phyloP scores from a whole-genome alignment of 148 eudicot genomes.

The Nepenthes gracilis region DNA sequence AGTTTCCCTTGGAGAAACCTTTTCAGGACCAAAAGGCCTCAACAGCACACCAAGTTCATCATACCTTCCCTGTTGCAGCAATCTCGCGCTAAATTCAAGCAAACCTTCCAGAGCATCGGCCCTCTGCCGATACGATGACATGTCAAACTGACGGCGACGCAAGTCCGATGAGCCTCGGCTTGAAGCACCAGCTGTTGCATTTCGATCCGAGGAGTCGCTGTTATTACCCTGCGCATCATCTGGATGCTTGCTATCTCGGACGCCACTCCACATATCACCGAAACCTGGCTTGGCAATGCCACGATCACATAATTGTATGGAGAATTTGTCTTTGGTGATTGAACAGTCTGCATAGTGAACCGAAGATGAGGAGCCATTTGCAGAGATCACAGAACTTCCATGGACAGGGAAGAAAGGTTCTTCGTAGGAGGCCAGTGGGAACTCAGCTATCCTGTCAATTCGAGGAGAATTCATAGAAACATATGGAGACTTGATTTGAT shows the following conservation, averaged over 20 bases:
- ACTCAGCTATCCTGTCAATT: conserved; percentile 75
- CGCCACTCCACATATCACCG: conserved; percentile 27
- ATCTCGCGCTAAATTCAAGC: conserved; percentile 91
- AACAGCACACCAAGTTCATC: conserved; percentile 78
- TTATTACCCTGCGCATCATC: conserved; percentile 19
- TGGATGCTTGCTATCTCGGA: conserved; percentile 17
- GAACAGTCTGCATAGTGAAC: conserved; percentile 41
- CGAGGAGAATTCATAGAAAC: conserved; percentile 82
- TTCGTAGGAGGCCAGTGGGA: conserved; percentile 57
- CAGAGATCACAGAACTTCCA: conserved; percentile 42
- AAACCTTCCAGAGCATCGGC: conserved; percentile 92
- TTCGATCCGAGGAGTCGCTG: conserved; percentile 55
- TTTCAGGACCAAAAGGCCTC: conserved; percentile 88
- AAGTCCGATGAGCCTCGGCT: conserved; percentile 66
- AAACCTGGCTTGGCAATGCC: conserved; percentile 22
- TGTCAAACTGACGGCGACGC: conserved; percentile 47
- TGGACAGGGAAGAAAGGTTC: conserved; percentile 41
- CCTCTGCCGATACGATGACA: conserved; percentile 67
- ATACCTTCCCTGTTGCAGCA: conserved; percentile 62
- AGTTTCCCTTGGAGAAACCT: conserved; percentile 94
- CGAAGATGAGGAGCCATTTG: conserved; percentile 48
- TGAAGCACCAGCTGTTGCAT: conserved; percentile 82
- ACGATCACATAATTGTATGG: conserved; percentile 44
- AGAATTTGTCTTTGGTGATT: conserved; percentile 74
- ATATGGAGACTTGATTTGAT: conserved; percentile 58